Evolutionary conservation across 768 basidiomycete genomes (phyloP).

Genomic region (Tylopilus balloui): DNA sequence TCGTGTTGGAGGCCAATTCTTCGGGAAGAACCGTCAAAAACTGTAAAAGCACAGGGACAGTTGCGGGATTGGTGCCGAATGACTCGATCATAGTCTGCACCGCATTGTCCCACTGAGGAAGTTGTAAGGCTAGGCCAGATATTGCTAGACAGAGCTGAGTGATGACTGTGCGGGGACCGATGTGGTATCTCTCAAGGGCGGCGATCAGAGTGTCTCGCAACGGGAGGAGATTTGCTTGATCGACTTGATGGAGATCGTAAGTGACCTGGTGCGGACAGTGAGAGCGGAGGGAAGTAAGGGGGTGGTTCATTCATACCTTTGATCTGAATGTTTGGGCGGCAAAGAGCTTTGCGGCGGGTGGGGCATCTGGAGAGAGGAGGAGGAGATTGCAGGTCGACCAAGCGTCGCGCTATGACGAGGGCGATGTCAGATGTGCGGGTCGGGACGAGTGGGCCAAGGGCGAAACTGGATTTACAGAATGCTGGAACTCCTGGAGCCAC

Average conservation of each 20-base stretch:
- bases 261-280: conserved; percentile 63
- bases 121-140: conserved; percentile 86
- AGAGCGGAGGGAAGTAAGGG: conserved; percentile 21
- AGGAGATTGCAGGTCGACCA: conserved; percentile 95
- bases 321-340: conserved; percentile 95
- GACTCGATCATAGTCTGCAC: conserved; percentile 77
- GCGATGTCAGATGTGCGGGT: conserved; percentile 62
- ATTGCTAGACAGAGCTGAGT: conserved; percentile 88
- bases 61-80: conserved; percentile 80
- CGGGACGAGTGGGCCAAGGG: conserved; percentile 52
- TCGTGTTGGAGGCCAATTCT: conserved; percentile 77
- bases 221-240: conserved; percentile 62
- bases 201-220: conserved; percentile 83
- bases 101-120: conserved; percentile 79
- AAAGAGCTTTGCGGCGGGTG: conserved; percentile 80
- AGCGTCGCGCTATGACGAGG: conserved; percentile 83
- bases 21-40: conserved; percentile 91
- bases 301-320: conserved; percentile 62
- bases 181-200: conserved; percentile 66
- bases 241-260: conserved; percentile 90
- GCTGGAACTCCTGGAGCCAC: conserved; percentile 98
- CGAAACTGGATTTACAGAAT: conserved; percentile 95
- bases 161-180: conserved; percentile 78
- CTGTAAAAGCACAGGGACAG: conserved; percentile 79
- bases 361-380: conserved; percentile 74